A percentile compares a stretch with the other conserved stretches of the same genome.
Evolutionary conservation across 306 rosid species (phyloP).

Genomic region (Lathyrus sativus): DNA sequence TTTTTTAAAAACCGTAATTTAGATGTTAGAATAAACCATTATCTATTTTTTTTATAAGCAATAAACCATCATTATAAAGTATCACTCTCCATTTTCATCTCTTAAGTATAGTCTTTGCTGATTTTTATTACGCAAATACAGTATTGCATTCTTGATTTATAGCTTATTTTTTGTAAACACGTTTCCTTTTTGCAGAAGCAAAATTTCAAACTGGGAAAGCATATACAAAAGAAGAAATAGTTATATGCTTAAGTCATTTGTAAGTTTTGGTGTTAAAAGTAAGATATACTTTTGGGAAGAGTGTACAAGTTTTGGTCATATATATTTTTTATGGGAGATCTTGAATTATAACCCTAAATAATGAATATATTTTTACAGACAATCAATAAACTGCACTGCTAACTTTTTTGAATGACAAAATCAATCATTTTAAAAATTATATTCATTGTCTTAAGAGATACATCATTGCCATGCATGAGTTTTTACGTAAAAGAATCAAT

Average conservation of each 20-base stretch:
- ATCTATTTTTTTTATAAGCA: no score
- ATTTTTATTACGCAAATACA: background rate
- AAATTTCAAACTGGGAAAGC: slow-evolving; percentile 24
- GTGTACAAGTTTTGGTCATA: slow-evolving; percentile 16
- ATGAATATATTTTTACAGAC: no score
- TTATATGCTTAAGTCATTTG: slow-evolving; percentile 1
- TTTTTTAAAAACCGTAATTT: background rate
- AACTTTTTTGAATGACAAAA: no score
- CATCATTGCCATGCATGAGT: no score
- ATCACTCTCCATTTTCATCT: no score
- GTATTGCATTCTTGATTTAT: slow-evolving; percentile 27
- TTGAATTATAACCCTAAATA: background rate
- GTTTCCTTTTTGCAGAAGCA: slow-evolving; percentile 34
- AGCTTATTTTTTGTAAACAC: slow-evolving; percentile 17
- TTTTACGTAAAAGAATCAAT: slow-evolving; percentile 1
- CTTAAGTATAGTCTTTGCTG: no score
- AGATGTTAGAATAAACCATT: background rate
- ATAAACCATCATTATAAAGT: no score
- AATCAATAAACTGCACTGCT: no score
- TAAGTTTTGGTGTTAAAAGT: slow-evolving; percentile 9
- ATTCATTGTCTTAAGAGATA: no score
- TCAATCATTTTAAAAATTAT: no score
- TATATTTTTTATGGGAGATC: slow-evolving; percentile 15
- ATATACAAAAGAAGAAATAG: slow-evolving; percentile 14
- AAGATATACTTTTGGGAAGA: slow-evolving; percentile 26